Conservation (phyloP, 495 filamentous ascomycete species). For the Viridothelium virens region DNA sequence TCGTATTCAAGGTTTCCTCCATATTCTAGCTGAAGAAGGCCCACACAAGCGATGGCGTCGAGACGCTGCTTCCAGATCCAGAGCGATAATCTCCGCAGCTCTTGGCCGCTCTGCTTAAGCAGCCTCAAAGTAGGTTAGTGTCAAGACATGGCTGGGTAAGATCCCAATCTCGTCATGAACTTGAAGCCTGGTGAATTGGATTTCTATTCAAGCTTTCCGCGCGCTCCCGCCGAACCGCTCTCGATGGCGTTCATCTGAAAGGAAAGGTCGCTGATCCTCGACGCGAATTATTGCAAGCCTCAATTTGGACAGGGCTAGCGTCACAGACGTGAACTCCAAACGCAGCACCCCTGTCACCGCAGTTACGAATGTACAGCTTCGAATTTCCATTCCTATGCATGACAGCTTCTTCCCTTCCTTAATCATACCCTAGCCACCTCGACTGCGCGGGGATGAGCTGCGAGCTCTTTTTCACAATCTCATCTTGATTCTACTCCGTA, state of each 20-base stretch:
- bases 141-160: background rate
- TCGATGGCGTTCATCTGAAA: background rate
- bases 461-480: background rate
- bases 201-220: background rate
- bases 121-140: slow-evolving; percentile 7
- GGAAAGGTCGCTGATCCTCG: slow-evolving; percentile 4
- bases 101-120: background rate
- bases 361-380: background rate
- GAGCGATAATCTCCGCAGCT: slow-evolving; percentile 1
- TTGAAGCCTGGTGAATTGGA: background rate
- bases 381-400: background rate
- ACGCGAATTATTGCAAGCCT: background rate
- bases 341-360: background rate
- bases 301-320: slow-evolving; percentile 6
- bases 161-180: background rate
- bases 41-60: background rate
- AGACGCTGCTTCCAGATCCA: slow-evolving; percentile 1
- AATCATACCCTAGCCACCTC: slow-evolving; percentile 1
- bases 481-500: background rate
- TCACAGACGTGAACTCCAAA: slow-evolving; percentile 10
- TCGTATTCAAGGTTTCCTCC: background rate
- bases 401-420: slow-evolving; percentile 6
- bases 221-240: background rate
- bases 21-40: background rate
- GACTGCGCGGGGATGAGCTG: background rate